Evolutionary conservation across 2,329 filamentous ascomycete genomes (phyloP), one percentile per base, ranked within the genome.

Genomic region (Penicillium capsulatum): DNA sequence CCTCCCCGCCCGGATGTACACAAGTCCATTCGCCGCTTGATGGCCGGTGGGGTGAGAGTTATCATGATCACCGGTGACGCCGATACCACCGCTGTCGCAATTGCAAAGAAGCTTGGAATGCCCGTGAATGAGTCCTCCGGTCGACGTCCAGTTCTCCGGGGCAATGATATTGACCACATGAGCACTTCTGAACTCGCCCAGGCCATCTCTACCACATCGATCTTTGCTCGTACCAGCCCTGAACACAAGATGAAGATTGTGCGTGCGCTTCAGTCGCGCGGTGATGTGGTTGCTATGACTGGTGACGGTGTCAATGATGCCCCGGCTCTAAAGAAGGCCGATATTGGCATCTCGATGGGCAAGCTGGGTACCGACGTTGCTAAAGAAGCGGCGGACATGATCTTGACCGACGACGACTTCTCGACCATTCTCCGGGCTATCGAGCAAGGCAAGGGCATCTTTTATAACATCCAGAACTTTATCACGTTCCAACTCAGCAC

Each of bases 401-500:
- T 94, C 24, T 71, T 94, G 28, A 89, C 86, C 0, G 86, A 92
- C 58, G 87, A 92, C 63, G 90, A 94, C 66, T 94, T 94, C 59
- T 85, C 87, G 8, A 88, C 83, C 4, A 98, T 98, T 48, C 75
- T 98, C 8, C 86, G 83, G 44, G 92, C 92, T 19, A 98, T 98
- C 47, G 92, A 98, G 65, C 92, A 98, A 70, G 94, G 92, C 67
- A 98, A 98, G 67, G 92, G 90, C 39, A 98, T 98, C 54, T 98
- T 98, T 69, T 95, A 92, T 76, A 98, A 98, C 65, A 97, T 98
- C 52, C 92, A 98, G 62, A 98, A 98, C 66, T 98, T 98, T 69
- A 77, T 98, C 48, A 97, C 92, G 0, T 98, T 98, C 68, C 94
- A 98, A 70, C 78, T 98, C 42, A 96, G 90, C 66, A 98, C 92